Evolutionary conservation across 2,329 filamentous ascomycete species (phyloP).

Genomic region (Colletotrichum brevisporum): DNA sequence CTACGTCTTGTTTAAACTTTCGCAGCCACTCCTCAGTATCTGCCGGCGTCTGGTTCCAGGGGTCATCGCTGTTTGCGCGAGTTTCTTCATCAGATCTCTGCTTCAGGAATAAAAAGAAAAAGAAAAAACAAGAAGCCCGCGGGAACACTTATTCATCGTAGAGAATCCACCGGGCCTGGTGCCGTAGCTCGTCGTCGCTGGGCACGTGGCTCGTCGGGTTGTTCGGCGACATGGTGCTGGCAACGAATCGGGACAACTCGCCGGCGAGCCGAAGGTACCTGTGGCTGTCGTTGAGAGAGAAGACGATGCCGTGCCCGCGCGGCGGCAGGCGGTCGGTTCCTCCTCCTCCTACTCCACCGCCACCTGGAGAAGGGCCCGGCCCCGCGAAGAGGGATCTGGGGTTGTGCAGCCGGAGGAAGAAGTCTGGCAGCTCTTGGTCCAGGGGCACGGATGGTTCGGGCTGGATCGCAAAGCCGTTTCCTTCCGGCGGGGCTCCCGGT

Average conservation of each 20-base stretch:
- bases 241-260: slow-evolving; percentile 45
- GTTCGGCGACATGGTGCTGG: slow-evolving; percentile 48
- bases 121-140: neutral
- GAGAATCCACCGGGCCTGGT: slow-evolving; percentile 51
- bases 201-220: slow-evolving; percentile 49
- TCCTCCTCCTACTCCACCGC: neutral
- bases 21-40: slow-evolving; percentile 33
- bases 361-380: neutral
- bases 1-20: slow-evolving; percentile 31
- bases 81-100: neutral
- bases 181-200: slow-evolving; percentile 52
- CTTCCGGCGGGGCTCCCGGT: too few relatives aligned
- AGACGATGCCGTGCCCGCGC: slow-evolving; percentile 14
- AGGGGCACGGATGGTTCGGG: too few relatives aligned
- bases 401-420: too few relatives aligned
- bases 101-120: too few relatives aligned
- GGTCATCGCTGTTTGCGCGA: slow-evolving; percentile 23
- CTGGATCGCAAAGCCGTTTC: too few relatives aligned
- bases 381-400: slow-evolving; percentile 22
- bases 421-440: too few relatives aligned
- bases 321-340: neutral
- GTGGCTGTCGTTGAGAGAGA: slow-evolving; percentile 46
- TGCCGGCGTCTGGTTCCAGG: slow-evolving; percentile 40
- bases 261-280: slow-evolving; percentile 45
- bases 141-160: slow-evolving; percentile 46